Conservation (phyloP, 2,329 filamentous ascomycete genomes). For the Talaromyces sp. region DNA sequence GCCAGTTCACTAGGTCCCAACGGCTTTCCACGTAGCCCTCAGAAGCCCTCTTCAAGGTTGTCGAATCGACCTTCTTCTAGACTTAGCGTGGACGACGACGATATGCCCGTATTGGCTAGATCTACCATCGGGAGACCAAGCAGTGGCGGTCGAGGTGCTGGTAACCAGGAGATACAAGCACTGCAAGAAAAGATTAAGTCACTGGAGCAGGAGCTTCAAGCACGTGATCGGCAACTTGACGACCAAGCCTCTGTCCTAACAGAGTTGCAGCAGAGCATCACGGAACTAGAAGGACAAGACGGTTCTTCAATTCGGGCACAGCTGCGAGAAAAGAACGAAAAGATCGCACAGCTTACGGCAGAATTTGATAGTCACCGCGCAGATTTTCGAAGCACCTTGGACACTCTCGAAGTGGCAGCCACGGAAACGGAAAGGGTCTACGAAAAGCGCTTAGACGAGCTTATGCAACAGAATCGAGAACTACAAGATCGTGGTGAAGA, state of each 20-base stretch:
- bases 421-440: constrained; percentile 94
- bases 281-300: constrained; percentile 80
- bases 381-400: constrained; percentile 94
- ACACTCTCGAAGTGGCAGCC: constrained; percentile 91
- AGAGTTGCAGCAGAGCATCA: constrained; percentile 85
- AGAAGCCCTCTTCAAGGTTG: constrained; percentile 37
- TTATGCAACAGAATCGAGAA: constrained; percentile 79
- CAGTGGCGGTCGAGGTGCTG: constrained; percentile 10
- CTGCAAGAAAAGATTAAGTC: constrained; percentile 70
- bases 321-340: constrained; percentile 92
- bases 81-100: constrained; percentile 38
- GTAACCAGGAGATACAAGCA: constrained; percentile 30
- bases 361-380: constrained; percentile 94
- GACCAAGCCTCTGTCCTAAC: constrained; percentile 78
- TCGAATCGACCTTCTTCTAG: constrained; percentile 41
- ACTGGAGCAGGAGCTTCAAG: constrained; percentile 70
- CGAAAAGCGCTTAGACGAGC: constrained; percentile 57
- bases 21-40: constrained; percentile 42
- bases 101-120: constrained; percentile 23
- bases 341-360: constrained; percentile 84
- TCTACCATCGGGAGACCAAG: constrained; percentile 15
- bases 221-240: constrained; percentile 80
- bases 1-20: constrained; percentile 5
- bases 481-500: constrained; percentile 80
- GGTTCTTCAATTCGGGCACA: constrained; percentile 72